phyloP scores from a whole-genome alignment of 1,284 basidiomycete species.

The Salmacisia buchloeana region DNA sequence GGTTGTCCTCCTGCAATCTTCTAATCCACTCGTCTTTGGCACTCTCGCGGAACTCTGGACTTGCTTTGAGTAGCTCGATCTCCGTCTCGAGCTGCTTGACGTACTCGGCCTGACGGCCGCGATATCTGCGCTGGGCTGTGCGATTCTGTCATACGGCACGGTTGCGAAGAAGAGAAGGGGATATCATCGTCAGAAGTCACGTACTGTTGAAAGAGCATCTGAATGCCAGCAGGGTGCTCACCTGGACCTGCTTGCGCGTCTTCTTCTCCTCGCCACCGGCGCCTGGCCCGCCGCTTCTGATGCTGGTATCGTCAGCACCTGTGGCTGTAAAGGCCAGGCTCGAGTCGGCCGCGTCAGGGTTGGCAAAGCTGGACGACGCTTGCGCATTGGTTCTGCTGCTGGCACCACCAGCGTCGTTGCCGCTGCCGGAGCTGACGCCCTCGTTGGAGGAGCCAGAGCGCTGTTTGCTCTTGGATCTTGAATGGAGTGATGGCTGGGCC shows the following conservation, averaged over 20 bases:
- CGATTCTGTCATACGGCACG: slow-evolving; percentile 6
- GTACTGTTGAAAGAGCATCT: background rate
- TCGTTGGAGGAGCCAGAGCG: background rate
- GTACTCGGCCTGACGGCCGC: slow-evolving; percentile 2
- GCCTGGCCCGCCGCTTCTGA: background rate
- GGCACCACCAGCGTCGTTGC: background rate
- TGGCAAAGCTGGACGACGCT: no score
- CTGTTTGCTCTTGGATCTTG: background rate
- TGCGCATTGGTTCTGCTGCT: background rate
- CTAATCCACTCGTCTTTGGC: background rate
- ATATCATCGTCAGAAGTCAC: no score
- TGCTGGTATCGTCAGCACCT: no score
- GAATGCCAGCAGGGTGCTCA: background rate
- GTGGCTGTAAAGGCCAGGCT: no score
- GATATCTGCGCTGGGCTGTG: slow-evolving; percentile 1
- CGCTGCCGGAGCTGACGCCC: background rate
- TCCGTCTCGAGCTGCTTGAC: slow-evolving; percentile 5
- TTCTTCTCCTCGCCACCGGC: slow-evolving; percentile 3
- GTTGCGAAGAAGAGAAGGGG: no score
- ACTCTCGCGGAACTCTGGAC: background rate
- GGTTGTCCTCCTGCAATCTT: background rate
- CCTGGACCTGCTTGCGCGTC: background rate
- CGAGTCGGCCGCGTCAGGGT: no score
- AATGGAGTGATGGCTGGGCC: no score
- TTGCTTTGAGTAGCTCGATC: background rate